A percentile compares a stretch with the other conserved stretches of the same genome.
These are phyloP conservation scores for Lyophyllum shimeji DNA, from an alignment of 768 basidiomycete species.

Conservation along the genomic window DNA sequence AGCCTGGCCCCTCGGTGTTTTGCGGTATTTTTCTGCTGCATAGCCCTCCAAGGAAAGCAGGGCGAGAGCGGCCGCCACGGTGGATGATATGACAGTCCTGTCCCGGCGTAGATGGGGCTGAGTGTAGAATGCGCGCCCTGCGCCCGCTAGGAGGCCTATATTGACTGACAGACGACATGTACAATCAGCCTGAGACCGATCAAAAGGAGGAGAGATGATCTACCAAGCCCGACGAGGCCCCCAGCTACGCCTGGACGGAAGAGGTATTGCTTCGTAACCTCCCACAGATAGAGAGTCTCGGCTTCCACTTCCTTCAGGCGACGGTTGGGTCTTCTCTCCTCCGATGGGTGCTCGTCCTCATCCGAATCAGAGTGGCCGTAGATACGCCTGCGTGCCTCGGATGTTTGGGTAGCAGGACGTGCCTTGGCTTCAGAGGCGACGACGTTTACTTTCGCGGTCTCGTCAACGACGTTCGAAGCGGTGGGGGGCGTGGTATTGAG, in stretches of 20 bases:
- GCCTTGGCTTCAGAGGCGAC: slow-evolving; percentile 50
- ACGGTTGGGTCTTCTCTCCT: slow-evolving; percentile 28
- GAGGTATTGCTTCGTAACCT: slow-evolving; percentile 49
- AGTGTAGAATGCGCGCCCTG: slow-evolving; percentile 64
- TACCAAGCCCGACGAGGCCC: slow-evolving; percentile 69
- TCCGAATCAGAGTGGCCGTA: slow-evolving; percentile 12
- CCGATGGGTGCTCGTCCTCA: slow-evolving; percentile 3
- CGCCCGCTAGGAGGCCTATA: slow-evolving; percentile 62
- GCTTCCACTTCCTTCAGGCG: slow-evolving; percentile 43
- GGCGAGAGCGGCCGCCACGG: slow-evolving; percentile 53
- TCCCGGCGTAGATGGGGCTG: slow-evolving; percentile 61
- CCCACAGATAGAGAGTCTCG: slow-evolving; percentile 55
- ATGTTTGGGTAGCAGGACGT: slow-evolving; percentile 39
- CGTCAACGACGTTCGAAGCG: slow-evolving; percentile 40
- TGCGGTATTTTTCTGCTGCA: slow-evolving; percentile 55
- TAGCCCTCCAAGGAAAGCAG: slow-evolving; percentile 65
- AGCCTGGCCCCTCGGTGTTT: slow-evolving; percentile 56
- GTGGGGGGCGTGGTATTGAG: slow-evolving; percentile 50
- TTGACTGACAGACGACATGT: slow-evolving; percentile 51
- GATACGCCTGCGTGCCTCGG: slow-evolving; percentile 17
- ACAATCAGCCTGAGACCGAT: not conserved
- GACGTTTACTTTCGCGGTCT: slow-evolving; percentile 54
- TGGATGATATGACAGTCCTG: slow-evolving; percentile 48
- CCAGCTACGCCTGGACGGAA: slow-evolving; percentile 70
- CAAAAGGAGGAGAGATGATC: slow-evolving; percentile 17